phyloP scores from a whole-genome alignment of 2,329 filamentous ascomycete species.

The Davidsoniella virescens region DNA sequence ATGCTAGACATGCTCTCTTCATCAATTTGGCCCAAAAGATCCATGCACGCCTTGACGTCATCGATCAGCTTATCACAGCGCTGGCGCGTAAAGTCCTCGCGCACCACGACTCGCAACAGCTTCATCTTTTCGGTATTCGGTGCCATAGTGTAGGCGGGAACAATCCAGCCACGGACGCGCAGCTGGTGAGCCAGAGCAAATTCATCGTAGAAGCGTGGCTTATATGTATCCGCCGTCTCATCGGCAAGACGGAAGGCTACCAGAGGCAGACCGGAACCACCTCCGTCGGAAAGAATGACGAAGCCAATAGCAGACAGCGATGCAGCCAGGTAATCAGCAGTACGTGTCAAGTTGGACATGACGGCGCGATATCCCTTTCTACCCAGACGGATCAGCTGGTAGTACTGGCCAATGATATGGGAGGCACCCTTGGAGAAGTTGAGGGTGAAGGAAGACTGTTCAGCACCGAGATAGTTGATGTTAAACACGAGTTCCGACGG shows the following conservation, averaged over 20 bases:
- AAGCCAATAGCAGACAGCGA: conserved; percentile 63
- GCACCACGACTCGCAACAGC: conserved; percentile 81
- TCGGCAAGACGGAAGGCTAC: conserved; percentile 69
- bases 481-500: conserved; percentile 93
- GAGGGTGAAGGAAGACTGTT: conserved; percentile 88
- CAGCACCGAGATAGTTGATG: conserved; percentile 95
- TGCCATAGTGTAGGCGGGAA: conserved; percentile 95
- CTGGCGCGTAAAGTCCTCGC: conserved; percentile 76
- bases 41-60: conserved; percentile 65
- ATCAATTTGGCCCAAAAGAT: conserved; percentile 59
- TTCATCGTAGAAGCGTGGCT: conserved; percentile 51
- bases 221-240: conserved; percentile 29
- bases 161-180: conserved; percentile 76
- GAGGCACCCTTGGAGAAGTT: conserved; percentile 95
- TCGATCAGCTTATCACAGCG: conserved; percentile 63
- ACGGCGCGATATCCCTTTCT: conserved; percentile 84
- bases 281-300: conserved; percentile 69
- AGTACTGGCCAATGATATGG: conserved; percentile 93
- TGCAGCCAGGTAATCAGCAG: conserved; percentile 69
- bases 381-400: conserved; percentile 87
- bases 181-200: conserved; percentile 73
- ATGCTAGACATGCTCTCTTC: conserved; percentile 52
- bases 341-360: conserved; percentile 85
- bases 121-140: conserved; percentile 70
- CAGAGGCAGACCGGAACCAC: conserved; percentile 66